phyloP scores from a whole-genome alignment of 306 rosid species.

The Calophaca sinica region DNA sequence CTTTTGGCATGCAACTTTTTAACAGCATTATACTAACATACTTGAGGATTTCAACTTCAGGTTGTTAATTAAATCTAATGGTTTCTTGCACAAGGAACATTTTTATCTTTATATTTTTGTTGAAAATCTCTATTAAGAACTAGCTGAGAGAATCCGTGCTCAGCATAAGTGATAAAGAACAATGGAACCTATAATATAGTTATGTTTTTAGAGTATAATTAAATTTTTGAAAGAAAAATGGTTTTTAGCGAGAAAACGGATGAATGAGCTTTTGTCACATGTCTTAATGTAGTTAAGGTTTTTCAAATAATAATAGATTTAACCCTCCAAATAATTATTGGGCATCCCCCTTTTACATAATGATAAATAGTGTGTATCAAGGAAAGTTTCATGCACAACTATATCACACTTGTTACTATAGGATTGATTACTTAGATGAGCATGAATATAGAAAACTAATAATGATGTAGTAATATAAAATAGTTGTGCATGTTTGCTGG shows the following conservation, averaged over 20 bases:
- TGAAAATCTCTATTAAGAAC: neutral
- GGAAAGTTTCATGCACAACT: slow-evolving; percentile 41
- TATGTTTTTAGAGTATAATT: too few species aligned
- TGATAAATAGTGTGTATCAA: slow-evolving; percentile 40
- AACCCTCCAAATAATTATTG: neutral
- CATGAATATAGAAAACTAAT: slow-evolving; percentile 45
- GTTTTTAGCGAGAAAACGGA: too few species aligned
- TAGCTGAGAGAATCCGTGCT: too few species aligned
- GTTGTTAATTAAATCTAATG: neutral
- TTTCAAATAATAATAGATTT: neutral
- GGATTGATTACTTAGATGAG: slow-evolving; percentile 42
- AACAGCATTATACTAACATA: slow-evolving; percentile 11
- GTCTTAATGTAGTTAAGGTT: too few species aligned
- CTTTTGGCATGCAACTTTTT: slow-evolving; percentile 32
- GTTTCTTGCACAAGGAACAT: neutral
- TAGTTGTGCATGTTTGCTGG: slow-evolving; percentile 59
- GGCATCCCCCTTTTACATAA: neutral
- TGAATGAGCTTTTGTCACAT: too few species aligned
- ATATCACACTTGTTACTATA: slow-evolving; percentile 32
- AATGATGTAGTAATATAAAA: slow-evolving; percentile 43
- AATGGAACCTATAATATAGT: too few species aligned
- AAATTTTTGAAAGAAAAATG: too few species aligned
- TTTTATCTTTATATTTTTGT: neutral
- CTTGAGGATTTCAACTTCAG: neutral
- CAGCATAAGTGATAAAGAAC: too few species aligned